Evolutionary conservation across 768 basidiomycete species (phyloP).

Genomic region (Mycena galopus): DNA sequence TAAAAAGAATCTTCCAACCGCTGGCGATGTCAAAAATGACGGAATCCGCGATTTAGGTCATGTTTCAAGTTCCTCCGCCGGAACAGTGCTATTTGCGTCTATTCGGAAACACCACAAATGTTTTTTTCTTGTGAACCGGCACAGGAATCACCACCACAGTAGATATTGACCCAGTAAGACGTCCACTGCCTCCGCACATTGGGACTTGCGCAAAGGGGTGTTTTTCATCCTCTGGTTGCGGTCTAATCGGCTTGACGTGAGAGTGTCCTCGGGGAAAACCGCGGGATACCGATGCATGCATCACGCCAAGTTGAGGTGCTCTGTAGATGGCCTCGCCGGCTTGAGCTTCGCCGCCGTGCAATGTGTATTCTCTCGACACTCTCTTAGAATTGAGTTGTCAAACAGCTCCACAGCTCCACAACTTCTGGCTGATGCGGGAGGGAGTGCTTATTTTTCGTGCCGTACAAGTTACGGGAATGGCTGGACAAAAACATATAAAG

Average conservation of each 20-base stretch:
- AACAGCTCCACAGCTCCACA: slow-evolving; percentile 6
- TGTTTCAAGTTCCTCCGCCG: slow-evolving; percentile 2
- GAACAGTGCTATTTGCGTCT: slow-evolving; percentile 4
- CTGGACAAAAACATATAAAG: slow-evolving; percentile 15
- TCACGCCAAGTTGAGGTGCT: not conserved
- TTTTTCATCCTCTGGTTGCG: not conserved
- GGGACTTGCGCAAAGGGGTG: not conserved
- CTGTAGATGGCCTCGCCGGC: not conserved
- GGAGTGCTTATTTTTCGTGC: slow-evolving; percentile 9
- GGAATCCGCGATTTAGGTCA: not conserved
- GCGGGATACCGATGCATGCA: not conserved
- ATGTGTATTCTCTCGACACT: slow-evolving; percentile 2
- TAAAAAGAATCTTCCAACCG: slow-evolving; percentile 6
- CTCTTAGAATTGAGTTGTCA: not conserved
- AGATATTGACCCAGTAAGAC: not conserved
- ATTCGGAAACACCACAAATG: not conserved
- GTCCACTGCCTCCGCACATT: not conserved
- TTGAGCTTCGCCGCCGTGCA: slow-evolving; percentile 3
- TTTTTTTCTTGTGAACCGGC: slow-evolving; percentile 6
- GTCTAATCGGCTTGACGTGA: slow-evolving; percentile 2
- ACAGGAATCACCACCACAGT: not conserved
- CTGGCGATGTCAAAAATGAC: slow-evolving; percentile 4
- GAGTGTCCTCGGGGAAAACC: not conserved
- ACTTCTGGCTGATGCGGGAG: slow-evolving; percentile 7
- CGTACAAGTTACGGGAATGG: slow-evolving; percentile 4